A percentile compares a stretch with the other conserved stretches of the same genome.
These are phyloP conservation scores for Tulasnella sp. DNA, from an alignment of 768 basidiomycete genomes.

Conservation along the genomic window DNA sequence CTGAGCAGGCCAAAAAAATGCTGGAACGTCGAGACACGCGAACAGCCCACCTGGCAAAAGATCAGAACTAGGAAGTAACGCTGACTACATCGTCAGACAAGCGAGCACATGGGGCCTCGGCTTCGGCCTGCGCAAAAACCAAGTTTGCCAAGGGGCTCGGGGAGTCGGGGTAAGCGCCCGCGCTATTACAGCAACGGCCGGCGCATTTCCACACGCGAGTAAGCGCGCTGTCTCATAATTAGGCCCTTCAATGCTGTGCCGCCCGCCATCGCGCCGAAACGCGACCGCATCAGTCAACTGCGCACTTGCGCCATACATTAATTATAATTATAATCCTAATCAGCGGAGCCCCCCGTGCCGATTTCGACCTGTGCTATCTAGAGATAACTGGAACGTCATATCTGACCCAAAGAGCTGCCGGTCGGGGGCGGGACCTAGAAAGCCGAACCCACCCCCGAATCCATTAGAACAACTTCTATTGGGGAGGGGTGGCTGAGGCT, in stretches of 20 bases:
- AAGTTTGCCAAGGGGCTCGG: background rate
- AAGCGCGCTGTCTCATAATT: slow-evolving; percentile 10
- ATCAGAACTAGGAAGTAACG: background rate
- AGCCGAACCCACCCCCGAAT: slow-evolving; percentile 7
- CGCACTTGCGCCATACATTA: background rate
- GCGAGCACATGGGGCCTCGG: background rate
- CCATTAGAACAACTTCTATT: slow-evolving; percentile 1
- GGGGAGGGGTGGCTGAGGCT: background rate
- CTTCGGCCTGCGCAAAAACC: background rate
- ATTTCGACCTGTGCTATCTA: background rate
- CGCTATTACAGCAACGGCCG: background rate
- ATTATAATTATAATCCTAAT: background rate
- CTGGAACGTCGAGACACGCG: background rate
- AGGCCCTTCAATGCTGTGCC: background rate
- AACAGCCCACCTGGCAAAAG: background rate
- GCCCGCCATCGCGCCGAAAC: background rate
- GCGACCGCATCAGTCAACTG: background rate
- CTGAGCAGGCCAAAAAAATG: background rate
- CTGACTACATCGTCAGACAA: background rate
- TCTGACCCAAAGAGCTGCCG: background rate
- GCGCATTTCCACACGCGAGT: background rate
- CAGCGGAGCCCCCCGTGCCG: background rate
- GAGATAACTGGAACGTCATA: background rate
- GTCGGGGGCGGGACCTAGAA: background rate
- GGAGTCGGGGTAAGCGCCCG: background rate